A percentile compares a stretch with the other conserved stretches of the same genome.
These are phyloP conservation scores for Sherardia arvensis DNA, from an alignment of 257 asterid species.

Conservation along the genomic window DNA sequence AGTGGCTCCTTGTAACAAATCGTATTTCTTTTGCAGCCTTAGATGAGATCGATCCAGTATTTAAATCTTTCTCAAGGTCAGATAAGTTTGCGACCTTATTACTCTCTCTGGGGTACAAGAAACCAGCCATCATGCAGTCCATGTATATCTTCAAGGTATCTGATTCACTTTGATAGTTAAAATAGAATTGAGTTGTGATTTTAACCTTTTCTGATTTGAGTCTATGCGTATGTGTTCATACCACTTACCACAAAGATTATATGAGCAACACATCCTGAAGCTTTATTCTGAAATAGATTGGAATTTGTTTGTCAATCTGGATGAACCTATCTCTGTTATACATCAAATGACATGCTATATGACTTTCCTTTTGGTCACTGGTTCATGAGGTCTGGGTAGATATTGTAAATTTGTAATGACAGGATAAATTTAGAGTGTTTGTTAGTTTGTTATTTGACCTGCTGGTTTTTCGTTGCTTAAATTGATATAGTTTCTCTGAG, in stretches of 20 bases:
- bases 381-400: not conserved
- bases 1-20: not conserved
- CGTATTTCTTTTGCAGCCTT: constrained; percentile 39
- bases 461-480: not conserved
- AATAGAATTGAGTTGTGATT: not conserved
- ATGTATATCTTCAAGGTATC: constrained; percentile 78
- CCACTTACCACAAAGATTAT: not conserved
- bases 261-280: not conserved
- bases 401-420: not conserved
- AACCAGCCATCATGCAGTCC: constrained; percentile 62
- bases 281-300: not conserved
- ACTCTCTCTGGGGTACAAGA: constrained; percentile 48
- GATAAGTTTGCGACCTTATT: constrained; percentile 44
- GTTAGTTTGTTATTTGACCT: not conserved
- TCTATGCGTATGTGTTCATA: not conserved
- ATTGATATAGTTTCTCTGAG: not conserved
- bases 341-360: not conserved
- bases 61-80: constrained; percentile 61
- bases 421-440: not conserved
- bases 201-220: not conserved
- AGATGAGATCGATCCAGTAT: constrained; percentile 52
- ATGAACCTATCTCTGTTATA: not conserved
- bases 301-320: not conserved
- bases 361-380: not conserved
- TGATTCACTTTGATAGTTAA: not conserved